Conservation (phyloP, 108 stramenopile genomes). For the Pinguiococcus pyrenoidosus region DNA sequence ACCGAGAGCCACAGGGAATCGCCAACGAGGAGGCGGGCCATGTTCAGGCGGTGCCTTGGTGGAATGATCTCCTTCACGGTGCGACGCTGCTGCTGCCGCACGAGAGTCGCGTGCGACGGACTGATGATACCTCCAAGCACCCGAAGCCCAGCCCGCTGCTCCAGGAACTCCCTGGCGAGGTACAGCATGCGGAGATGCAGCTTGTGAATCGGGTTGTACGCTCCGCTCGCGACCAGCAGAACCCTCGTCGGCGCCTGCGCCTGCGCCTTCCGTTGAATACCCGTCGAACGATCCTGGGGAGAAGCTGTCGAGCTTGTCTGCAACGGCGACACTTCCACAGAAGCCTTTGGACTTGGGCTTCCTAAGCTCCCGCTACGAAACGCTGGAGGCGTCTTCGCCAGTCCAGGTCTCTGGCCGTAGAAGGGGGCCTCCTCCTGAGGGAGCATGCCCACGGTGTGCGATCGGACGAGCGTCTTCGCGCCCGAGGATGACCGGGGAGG, state of each 20-base stretch:
- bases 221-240: constrained; percentile 28
- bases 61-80: constrained; percentile 29
- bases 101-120: constrained; percentile 28
- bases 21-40: constrained; percentile 35
- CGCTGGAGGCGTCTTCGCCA: too few species aligned
- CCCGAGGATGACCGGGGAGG: too few species aligned
- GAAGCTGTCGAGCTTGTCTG: too few species aligned
- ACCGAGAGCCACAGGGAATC: constrained; percentile 30
- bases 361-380: too few species aligned
- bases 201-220: constrained; percentile 33
- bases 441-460: too few species aligned
- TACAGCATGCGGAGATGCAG: constrained; percentile 32
- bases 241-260: constrained; percentile 3
- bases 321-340: too few species aligned
- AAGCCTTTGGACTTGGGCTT: too few species aligned
- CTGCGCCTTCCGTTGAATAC: too few species aligned
- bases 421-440: too few species aligned
- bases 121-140: constrained; percentile 34
- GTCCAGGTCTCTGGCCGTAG: too few species aligned
- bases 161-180: constrained; percentile 31
- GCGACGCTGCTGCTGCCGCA: constrained; percentile 30
- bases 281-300: too few species aligned
- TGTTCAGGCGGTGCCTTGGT: constrained; percentile 30
- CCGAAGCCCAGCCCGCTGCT: constrained; percentile 3
- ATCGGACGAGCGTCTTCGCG: too few species aligned